Evolutionary conservation across 2,329 filamentous ascomycete species (phyloP).

Genomic region (Claviceps spartinae): DNA sequence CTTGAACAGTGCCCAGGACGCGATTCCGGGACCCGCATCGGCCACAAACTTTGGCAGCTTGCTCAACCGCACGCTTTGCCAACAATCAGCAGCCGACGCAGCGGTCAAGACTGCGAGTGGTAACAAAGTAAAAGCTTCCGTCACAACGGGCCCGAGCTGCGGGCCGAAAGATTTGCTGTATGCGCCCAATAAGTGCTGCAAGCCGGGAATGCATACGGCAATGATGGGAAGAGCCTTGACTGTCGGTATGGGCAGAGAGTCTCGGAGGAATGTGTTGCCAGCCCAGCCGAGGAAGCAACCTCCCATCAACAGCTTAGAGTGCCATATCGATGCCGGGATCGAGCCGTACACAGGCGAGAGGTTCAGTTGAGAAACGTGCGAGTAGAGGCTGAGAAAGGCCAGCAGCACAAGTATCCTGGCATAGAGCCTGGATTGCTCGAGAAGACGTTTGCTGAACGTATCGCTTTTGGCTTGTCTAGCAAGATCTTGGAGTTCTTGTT

Average conservation of each 20-base stretch:
- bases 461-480: constrained; percentile 28
- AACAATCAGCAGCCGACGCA: constrained; percentile 46
- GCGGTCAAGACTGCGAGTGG: constrained; percentile 53
- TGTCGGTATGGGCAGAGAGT: constrained; percentile 33
- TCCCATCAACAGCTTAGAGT: constrained; percentile 50
- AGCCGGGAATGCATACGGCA: constrained; percentile 58
- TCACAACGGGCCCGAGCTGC: constrained; percentile 59
- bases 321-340: constrained; percentile 62
- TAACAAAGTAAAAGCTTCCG: constrained; percentile 59
- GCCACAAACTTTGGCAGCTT: constrained; percentile 41
- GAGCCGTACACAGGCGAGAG: constrained; percentile 82
- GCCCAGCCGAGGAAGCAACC: constrained; percentile 62
- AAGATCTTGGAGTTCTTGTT: constrained; percentile 38
- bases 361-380: constrained; percentile 58
- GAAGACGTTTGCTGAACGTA: constrained; percentile 18
- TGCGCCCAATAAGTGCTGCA: constrained; percentile 59
- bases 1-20: constrained; percentile 53
- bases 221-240: constrained; percentile 52
- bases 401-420: constrained; percentile 18
- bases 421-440: constrained; percentile 27
- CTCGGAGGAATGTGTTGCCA: constrained; percentile 41
- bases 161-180: constrained; percentile 54
- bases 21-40: constrained; percentile 51
- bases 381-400: constrained; percentile 39
- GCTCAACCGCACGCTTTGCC: constrained; percentile 48